A percentile compares a stretch with the other conserved stretches of the same genome.
These are phyloP conservation scores for Claviceps sp. DNA, from an alignment of 2,329 filamentous ascomycete genomes.

Conservation along the genomic window DNA sequence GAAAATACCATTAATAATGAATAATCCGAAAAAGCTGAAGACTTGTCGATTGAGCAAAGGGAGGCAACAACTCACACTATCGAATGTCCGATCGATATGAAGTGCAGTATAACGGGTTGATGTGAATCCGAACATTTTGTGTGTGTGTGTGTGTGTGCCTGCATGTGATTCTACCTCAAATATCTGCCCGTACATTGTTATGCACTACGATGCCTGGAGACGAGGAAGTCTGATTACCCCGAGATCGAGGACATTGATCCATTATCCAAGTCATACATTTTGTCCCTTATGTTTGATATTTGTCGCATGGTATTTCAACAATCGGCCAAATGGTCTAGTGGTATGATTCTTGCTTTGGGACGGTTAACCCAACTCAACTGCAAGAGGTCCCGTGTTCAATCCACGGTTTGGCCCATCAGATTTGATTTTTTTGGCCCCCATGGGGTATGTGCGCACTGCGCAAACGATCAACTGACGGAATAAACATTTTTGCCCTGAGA, in stretches of 20 bases:
- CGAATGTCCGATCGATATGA: too few species aligned
- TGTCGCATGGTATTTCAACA: accelerated
- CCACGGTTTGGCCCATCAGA: constrained; percentile 14
- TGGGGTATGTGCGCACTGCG: background rate
- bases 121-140: too few species aligned
- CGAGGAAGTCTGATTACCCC: too few species aligned
- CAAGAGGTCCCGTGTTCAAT: constrained; percentile 23
- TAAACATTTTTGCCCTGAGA: constrained; percentile 3
- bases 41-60: background rate
- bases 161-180: too few species aligned
- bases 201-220: too few species aligned
- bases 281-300: background rate
- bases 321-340: constrained; percentile 19
- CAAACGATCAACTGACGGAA: background rate
- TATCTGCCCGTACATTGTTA: too few species aligned
- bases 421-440: constrained; percentile 2
- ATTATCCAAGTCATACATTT: too few species aligned
- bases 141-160: too few species aligned
- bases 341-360: constrained; percentile 23
- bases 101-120: too few species aligned
- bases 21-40: background rate
- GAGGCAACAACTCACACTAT: background rate
- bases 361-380: constrained; percentile 7
- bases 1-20: constrained; percentile 4
- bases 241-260: too few species aligned